phyloP scores from a whole-genome alignment of 2,329 filamentous ascomycete genomes.

The Fusarium paranaense region DNA sequence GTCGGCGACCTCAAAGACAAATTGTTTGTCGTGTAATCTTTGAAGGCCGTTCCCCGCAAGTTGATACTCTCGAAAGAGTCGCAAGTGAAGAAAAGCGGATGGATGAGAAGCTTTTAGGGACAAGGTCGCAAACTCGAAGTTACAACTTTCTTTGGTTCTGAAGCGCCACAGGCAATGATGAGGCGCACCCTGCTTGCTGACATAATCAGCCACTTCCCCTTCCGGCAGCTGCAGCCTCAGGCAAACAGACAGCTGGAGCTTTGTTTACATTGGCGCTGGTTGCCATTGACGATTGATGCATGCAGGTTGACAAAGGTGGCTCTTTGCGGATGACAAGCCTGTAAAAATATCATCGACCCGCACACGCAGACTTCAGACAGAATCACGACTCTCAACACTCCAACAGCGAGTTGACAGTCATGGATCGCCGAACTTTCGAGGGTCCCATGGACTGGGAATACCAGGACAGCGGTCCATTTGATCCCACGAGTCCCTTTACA shows the following conservation, averaged over 20 bases:
- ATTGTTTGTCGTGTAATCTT: not conserved
- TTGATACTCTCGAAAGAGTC: not conserved
- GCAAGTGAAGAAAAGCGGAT: not conserved
- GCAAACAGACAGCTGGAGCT: conserved; percentile 30
- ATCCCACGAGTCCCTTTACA: conserved; percentile 71
- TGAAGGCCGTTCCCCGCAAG: not conserved
- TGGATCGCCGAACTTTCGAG: conserved; percentile 69
- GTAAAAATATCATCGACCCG: conserved; percentile 2
- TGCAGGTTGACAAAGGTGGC: conserved; percentile 13
- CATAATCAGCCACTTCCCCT: conserved; percentile 38
- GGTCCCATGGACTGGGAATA: conserved; percentile 77
- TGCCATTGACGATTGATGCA: conserved; percentile 42
- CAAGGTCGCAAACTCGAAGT: conserved; percentile 26
- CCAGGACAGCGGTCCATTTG: conserved; percentile 66
- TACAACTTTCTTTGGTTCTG: conserved; percentile 40
- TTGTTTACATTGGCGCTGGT: conserved; percentile 52
- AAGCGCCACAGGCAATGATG: conserved; percentile 30
- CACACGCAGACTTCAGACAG: not conserved
- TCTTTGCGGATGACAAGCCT: conserved; percentile 21
- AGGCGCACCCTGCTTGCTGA: conserved; percentile 43
- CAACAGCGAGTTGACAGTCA: conserved; percentile 43
- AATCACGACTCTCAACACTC: conserved; percentile 21
- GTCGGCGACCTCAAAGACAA: not conserved
- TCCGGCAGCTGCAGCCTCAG: conserved; percentile 35
- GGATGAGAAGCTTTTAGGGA: conserved; percentile 10